These are phyloP conservation scores for Xylaria arbuscula DNA, from an alignment of 2,329 filamentous ascomycete genomes.

Conservation along the genomic window DNA sequence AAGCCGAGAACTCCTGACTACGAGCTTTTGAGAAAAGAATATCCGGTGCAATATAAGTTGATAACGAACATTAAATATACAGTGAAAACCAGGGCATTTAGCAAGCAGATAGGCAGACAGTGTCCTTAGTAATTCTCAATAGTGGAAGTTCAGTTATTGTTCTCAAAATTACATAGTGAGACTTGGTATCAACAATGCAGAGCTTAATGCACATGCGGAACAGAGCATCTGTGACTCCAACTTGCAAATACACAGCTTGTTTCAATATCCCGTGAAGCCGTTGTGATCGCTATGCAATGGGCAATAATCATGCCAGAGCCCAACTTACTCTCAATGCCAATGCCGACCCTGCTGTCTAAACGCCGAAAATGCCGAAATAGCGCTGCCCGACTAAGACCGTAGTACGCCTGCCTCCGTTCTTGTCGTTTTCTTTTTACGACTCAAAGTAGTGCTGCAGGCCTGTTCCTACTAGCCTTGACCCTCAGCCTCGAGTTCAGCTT, in stretches of 20 bases:
- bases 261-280: constrained; percentile 24
- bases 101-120: background rate
- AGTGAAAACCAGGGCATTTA: too few relatives aligned
- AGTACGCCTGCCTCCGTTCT: constrained; percentile 13
- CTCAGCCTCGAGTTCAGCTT: constrained; percentile 50
- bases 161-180: constrained; percentile 15
- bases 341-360: constrained; percentile 31
- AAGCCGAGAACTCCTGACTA: background rate
- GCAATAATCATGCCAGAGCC: constrained; percentile 25
- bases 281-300: constrained; percentile 40
- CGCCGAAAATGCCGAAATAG: constrained; percentile 37
- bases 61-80: too few relatives aligned
- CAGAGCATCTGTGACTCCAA: constrained; percentile 3
- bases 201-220: background rate
- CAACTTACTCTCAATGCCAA: constrained; percentile 18
- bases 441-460: background rate
- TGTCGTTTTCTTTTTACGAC: constrained; percentile 2
- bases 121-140: background rate
- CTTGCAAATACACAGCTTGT: constrained; percentile 14
- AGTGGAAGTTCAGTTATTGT: background rate
- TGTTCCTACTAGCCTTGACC: constrained; percentile 36
- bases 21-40: too few relatives aligned
- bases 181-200: background rate
- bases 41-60: too few relatives aligned
- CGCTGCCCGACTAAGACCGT: constrained; percentile 11